Evolutionary conservation across 23 red algal species (phyloP).

Genomic region (Gracilaria domingensis): DNA sequence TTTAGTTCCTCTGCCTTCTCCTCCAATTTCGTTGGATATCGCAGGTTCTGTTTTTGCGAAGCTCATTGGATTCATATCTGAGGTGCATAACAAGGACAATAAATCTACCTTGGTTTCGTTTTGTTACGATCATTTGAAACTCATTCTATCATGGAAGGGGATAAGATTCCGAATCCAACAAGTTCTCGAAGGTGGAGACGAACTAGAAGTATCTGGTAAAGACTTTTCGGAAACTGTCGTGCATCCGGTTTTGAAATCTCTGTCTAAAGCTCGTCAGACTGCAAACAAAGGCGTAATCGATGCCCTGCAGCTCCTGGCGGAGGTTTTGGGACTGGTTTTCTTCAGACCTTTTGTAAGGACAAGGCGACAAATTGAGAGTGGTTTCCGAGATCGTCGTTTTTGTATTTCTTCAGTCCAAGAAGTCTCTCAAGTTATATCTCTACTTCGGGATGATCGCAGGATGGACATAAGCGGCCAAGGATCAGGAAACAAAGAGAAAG

Average conservation of each 20-base stretch:
- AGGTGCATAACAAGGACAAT: background rate
- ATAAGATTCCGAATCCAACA: background rate
- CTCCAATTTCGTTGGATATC: background rate
- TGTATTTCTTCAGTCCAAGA: background rate
- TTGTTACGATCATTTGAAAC: conserved; percentile 10
- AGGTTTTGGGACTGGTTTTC: conserved; percentile 14
- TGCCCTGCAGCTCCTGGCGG: background rate
- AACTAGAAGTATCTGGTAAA: background rate
- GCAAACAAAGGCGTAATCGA: background rate
- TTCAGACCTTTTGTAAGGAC: conserved; percentile 1
- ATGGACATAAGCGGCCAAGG: background rate
- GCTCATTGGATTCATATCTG: conserved; percentile 12
- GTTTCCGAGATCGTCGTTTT: background rate
- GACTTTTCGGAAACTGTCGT: background rate
- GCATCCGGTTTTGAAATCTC: background rate
- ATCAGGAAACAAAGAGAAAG: background rate
- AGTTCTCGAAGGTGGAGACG: background rate
- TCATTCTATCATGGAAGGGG: background rate
- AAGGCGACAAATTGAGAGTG: background rate
- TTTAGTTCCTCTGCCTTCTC: conserved; percentile 1
- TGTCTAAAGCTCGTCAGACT: background rate
- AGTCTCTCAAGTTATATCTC: background rate
- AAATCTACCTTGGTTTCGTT: background rate
- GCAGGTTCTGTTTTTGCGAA: conserved; percentile 21
- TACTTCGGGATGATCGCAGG: background rate